These are phyloP conservation scores for Aspergillus texensis DNA, from an alignment of 2,329 filamentous ascomycete genomes.

Conservation along the genomic window DNA sequence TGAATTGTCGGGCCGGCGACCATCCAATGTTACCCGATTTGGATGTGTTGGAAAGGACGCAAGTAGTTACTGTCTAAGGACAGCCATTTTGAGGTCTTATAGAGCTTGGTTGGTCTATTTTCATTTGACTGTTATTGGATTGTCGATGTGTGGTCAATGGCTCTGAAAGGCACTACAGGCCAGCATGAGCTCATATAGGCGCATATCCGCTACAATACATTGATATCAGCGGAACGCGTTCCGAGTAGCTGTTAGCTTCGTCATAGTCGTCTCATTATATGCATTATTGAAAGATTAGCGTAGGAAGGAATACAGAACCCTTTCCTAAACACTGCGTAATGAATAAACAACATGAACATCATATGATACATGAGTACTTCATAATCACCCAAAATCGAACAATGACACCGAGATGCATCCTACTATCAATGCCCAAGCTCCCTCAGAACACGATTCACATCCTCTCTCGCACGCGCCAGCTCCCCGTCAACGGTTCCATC, in stretches of 20 bases:
- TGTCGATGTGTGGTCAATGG: neutral
- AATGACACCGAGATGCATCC: neutral
- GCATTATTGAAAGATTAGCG: neutral
- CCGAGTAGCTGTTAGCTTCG: neutral
- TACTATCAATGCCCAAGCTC: conserved; percentile 28
- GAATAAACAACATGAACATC: neutral
- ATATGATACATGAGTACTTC: conserved; percentile 2
- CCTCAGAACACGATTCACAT: conserved; percentile 47
- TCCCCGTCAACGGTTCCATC: conserved; percentile 49
- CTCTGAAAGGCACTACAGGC: neutral
- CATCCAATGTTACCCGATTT: conserved; percentile 15
- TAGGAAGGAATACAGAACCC: neutral
- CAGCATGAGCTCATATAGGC: neutral
- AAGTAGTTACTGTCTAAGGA: neutral
- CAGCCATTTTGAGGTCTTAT: neutral
- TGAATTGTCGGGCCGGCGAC: conserved; percentile 15
- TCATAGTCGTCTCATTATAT: neutral
- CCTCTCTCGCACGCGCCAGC: conserved; percentile 52
- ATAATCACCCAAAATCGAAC: neutral
- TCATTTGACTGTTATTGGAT: neutral
- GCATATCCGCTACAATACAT: neutral
- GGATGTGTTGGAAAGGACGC: neutral
- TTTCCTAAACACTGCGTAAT: neutral
- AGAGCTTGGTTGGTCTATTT: neutral
- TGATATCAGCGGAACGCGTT: neutral